Base-by-base conservation (phyloP, 2,329 filamentous ascomycete genomes). In the Pseudogymnoascus sp. region DNA sequence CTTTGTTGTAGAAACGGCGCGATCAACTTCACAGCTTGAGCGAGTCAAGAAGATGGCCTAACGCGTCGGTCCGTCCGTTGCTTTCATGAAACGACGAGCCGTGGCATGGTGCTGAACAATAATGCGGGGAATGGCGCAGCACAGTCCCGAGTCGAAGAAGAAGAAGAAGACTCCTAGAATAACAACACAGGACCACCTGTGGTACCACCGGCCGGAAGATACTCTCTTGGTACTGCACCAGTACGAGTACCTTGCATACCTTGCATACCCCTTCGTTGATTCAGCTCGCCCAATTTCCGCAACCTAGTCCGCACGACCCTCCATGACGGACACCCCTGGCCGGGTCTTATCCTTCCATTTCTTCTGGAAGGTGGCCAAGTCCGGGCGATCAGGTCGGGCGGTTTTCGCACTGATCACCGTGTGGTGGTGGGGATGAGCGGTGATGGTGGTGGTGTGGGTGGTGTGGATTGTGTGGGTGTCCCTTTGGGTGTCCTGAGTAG, bases 241-340 rank as follows among this genome's bases (percentile, higher is more conserved):
- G 39, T 21, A 40, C 8, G 21, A 39, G 24, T 31, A 29, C 44
- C 44, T 50, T 50, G 44, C 44, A 50, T 50, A 29, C 13, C 4
- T n/a, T 26, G 29, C 41, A 21, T 21, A 21, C 44, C 24, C 44
- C 44, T 50, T 50, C 13, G 44, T 50, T 50, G 44, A 50, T 50
- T 50, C 44, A 50, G 44, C 26, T 17, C 26, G 26, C 44, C 44
- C 44, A 50, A 50, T 50, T 50, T 50, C 44, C 44, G 44, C 44
- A 50, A 50, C 44, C 26, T 50, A n/a, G 44, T 50, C 41, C 44
- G 44, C 44, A 50, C 44, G 44, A 50, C 44, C 44, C 44, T 50
- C n/a, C 4, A 26, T 15, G 26, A 9, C 15, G 7, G 26, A 15
- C n/a, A 31, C 24, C 44, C 44, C 44, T 31, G 44, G 44, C 44